Evolutionary conservation across 306 rosid genomes (phyloP).

Genomic region (Erythrophleum fordii): DNA sequence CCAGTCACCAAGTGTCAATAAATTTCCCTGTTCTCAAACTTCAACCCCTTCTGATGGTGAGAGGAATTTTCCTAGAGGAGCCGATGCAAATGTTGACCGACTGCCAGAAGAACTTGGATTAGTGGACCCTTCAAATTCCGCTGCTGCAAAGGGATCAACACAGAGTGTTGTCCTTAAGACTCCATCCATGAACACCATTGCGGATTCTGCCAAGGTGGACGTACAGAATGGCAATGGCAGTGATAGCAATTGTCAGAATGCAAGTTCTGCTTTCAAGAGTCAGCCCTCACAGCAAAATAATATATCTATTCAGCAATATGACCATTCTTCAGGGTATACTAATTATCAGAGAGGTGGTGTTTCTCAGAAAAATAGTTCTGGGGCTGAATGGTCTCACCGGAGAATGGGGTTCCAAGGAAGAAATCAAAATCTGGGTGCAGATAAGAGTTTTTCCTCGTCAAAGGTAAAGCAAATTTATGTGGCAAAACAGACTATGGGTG

Average conservation of each 20-base stretch:
- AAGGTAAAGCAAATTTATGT: constrained; percentile 91
- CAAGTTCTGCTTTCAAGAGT: constrained; percentile 50
- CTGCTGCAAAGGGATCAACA: constrained; percentile 51
- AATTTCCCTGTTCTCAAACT: constrained; percentile 59
- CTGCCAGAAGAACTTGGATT: constrained; percentile 83
- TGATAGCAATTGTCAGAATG: constrained; percentile 51
- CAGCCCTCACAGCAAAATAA: constrained; percentile 57
- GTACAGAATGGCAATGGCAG: constrained; percentile 49
- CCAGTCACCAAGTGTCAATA: constrained; percentile 55
- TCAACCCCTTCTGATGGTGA: constrained; percentile 64
- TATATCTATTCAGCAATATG: constrained; percentile 61
- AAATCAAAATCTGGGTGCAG: constrained; percentile 68
- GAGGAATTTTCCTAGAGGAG: constrained; percentile 56
- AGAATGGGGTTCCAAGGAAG: constrained; percentile 81
- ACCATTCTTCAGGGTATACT: constrained; percentile 63
- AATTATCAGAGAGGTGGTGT: constrained; percentile 69
- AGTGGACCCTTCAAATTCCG: constrained; percentile 59
- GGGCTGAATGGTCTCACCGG: constrained; percentile 79
- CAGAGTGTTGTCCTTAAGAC: constrained; percentile 44
- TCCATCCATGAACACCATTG: constrained; percentile 43
- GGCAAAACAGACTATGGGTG: constrained; percentile 79
- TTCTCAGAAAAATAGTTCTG: constrained; percentile 72
- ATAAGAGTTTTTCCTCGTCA: constrained; percentile 64
- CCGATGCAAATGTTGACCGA: constrained; percentile 63
- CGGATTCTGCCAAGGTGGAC: constrained; percentile 55